Base-by-base conservation (phyloP, 2,329 filamentous ascomycete genomes). In the Colletotrichum sp. region DNA sequence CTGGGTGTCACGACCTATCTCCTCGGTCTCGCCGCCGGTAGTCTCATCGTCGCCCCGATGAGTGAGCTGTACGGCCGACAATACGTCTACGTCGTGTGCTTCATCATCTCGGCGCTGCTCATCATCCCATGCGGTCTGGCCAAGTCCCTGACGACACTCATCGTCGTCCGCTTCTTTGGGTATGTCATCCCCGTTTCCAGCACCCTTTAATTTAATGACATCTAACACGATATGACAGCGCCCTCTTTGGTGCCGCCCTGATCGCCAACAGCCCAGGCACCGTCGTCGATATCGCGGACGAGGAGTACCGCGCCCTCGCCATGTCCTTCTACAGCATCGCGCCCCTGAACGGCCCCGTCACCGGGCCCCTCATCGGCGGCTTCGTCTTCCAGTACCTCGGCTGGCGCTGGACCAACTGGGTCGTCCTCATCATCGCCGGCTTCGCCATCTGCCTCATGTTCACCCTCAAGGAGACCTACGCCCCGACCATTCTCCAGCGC, bases 361-460 rank as follows among this genome's bases (percentile, higher is more conserved):
- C 83, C 3, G 83, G 82, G 0, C 93, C 94, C 0, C 85, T 96
- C 1, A 93, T 98, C 38, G 96, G 96, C 26, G 96, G 96, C 0
- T 97, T 98, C 79, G 91, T 94, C 2, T 95, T 84, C 78, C 89
- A 96, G 83, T 92, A 94, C 77, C 87, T 97, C 4, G 95, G 95
- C 13, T 98, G 96, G 96, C 87, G 96, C 34, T 98, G 95, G 95
- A 93, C 93, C 48, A 94, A 94, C 80, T 98, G 95, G 94, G 88
- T 97, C 24, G 90, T 93, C 10, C 85, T 96, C 80, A 96, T 97
- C 67, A 88, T 95, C 12, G 90, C 91, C 1, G 94, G 91, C 1
- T 87, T 89, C 1, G 91, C 91, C 0, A 90, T 93, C 72, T 76
- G 89, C 24, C 84, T 93, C 78, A 89, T 95, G 78, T 81, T 88